These are phyloP conservation scores for Solanum ahanhuiri DNA, from an alignment of 257 asterid genomes.

Conservation along the genomic window DNA sequence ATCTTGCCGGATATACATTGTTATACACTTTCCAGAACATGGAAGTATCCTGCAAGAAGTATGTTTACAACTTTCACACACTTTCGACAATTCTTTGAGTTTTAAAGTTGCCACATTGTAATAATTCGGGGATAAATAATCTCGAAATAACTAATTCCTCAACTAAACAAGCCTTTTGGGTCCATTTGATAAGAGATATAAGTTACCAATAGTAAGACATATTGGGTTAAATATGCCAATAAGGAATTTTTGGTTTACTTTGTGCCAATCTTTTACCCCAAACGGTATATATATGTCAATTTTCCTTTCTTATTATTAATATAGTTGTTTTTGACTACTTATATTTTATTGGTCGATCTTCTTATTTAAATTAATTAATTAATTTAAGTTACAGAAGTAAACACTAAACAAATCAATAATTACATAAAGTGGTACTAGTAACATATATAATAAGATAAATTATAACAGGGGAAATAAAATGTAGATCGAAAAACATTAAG, in stretches of 20 bases:
- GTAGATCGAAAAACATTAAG: background rate
- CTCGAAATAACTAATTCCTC: background rate
- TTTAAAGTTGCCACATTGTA: background rate
- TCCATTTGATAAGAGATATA: background rate
- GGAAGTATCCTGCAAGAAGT: background rate
- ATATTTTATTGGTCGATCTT: background rate
- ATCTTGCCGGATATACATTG: background rate
- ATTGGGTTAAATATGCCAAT: background rate
- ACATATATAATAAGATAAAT: background rate
- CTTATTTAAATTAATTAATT: background rate
- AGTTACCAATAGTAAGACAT: background rate
- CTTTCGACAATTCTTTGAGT: background rate
- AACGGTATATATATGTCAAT: background rate
- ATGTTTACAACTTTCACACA: background rate
- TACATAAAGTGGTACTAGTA: background rate
- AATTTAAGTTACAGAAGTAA: background rate
- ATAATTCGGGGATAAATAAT: background rate
- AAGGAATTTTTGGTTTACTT: background rate
- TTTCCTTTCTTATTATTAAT: background rate
- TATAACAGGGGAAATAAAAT: background rate
- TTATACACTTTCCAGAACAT: background rate
- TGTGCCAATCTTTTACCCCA: background rate
- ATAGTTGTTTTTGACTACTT: background rate
- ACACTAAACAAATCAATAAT: background rate
- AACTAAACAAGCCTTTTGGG: background rate